Evolutionary conservation across 2,329 filamentous ascomycete genomes (phyloP).

Genomic region (Diatrype stigma): DNA sequence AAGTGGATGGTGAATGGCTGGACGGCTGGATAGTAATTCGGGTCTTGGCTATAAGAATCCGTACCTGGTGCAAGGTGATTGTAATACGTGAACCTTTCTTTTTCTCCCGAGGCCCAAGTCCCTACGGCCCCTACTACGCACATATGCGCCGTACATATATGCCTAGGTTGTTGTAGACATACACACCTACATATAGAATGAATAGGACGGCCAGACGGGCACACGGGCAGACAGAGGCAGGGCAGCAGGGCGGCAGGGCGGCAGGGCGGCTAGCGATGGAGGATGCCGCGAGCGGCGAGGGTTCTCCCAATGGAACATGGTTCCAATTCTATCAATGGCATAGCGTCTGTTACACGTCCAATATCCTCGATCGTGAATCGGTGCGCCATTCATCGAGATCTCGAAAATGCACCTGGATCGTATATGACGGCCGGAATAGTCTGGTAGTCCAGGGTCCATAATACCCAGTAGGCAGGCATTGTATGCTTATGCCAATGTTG

Average conservation of each 20-base stretch:
- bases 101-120: too few relatives aligned
- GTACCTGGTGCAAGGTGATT: too few relatives aligned
- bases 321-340: neutral
- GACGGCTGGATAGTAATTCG: too few relatives aligned
- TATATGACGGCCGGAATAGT: constrained; percentile 21
- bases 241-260: too few relatives aligned
- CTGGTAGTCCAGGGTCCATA: constrained; percentile 24
- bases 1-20: too few relatives aligned
- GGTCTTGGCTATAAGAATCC: neutral
- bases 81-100: too few relatives aligned
- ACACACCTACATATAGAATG: too few relatives aligned
- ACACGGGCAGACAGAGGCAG: too few relatives aligned
- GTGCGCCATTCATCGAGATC: constrained; percentile 26
- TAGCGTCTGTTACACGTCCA: neutral
- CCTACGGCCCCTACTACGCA: too few relatives aligned
- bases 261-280: neutral
- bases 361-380: constrained; percentile 15
- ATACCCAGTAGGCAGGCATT: too few relatives aligned
- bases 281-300: neutral
- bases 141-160: neutral
- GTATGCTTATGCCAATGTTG: constrained; percentile 10
- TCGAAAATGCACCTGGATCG: constrained; percentile 27
- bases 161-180: neutral
- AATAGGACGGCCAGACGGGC: too few relatives aligned
- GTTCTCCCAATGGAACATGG: too few relatives aligned